phyloP scores from a whole-genome alignment of 495 filamentous ascomycete genomes.

The Penicillium arizonense region DNA sequence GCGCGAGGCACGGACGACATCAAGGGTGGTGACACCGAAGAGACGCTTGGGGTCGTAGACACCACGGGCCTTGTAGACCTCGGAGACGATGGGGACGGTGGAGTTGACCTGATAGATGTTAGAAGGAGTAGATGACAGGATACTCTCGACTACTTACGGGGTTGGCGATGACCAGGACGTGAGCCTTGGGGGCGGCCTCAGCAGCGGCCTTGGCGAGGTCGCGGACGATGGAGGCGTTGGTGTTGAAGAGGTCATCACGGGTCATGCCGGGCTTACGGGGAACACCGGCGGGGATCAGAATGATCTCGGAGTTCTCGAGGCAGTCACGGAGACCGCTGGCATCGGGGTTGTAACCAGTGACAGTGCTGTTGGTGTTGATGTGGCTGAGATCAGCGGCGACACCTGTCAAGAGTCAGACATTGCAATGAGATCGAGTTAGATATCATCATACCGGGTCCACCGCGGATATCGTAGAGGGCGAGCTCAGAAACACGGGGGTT shows the following conservation, averaged over 20 bases:
- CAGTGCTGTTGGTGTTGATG: conserved; percentile 97
- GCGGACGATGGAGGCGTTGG: conserved; percentile 98
- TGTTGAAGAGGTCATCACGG: conserved; percentile 99
- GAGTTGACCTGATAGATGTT: conserved; percentile 70
- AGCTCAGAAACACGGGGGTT: conserved; percentile 92
- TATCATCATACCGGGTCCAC: conserved; percentile 72
- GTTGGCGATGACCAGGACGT: conserved; percentile 96
- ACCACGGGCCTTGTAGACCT: conserved; percentile 89
- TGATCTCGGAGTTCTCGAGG: conserved; percentile 84
- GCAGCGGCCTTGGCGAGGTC: conserved; percentile 96
- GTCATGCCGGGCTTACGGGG: conserved; percentile 99
- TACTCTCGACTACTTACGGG: conserved; percentile 53
- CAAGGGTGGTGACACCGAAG: conserved; percentile 98
- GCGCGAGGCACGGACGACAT: conserved; percentile 94
- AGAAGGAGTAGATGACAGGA: neutral
- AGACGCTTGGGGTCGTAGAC: conserved; percentile 99
- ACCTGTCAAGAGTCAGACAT: conserved; percentile 52
- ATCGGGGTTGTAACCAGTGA: conserved; percentile 82
- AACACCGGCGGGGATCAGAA: conserved; percentile 97
- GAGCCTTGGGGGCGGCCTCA: conserved; percentile 85
- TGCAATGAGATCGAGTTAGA: neutral
- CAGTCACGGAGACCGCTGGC: conserved; percentile 69
- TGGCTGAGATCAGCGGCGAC: conserved; percentile 97
- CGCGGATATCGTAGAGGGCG: conserved; percentile 95
- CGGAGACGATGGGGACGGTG: conserved; percentile 94